These are phyloP conservation scores for Ustilago tritici DNA, from an alignment of 1,284 basidiomycete species.

Conservation along the genomic window DNA sequence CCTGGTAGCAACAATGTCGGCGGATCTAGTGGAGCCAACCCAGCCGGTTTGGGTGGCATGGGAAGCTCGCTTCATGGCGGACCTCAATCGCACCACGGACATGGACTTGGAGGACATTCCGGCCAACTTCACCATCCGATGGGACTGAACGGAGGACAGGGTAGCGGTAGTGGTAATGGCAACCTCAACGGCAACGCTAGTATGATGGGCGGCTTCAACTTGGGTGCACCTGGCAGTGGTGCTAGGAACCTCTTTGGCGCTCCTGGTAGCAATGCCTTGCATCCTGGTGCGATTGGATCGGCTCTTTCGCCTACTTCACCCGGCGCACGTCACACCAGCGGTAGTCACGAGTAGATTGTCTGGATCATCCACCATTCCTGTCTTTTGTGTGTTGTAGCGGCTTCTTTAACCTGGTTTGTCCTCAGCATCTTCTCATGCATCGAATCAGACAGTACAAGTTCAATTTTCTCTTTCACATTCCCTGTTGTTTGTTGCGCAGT, in stretches of 20 bases:
- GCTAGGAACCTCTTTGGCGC: constrained; percentile 44
- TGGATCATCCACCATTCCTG: neutral
- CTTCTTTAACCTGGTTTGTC: neutral
- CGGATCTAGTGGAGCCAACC: constrained; percentile 16
- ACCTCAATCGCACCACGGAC: constrained; percentile 21
- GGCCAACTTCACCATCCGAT: constrained; percentile 27
- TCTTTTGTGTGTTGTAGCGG: constrained; percentile 5
- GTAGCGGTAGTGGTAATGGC: constrained; percentile 13
- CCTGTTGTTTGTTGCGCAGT: too few species aligned
- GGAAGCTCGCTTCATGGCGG: constrained; percentile 28
- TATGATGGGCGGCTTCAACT: constrained; percentile 36
- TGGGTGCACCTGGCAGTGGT: constrained; percentile 40
- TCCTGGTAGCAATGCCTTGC: constrained; percentile 33
- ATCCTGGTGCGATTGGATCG: constrained; percentile 46
- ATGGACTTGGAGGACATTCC: constrained; percentile 21
- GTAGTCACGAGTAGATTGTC: constrained; percentile 30
- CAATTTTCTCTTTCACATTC: neutral
- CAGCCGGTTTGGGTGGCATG: constrained; percentile 20
- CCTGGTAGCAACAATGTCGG: constrained; percentile 35
- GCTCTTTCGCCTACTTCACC: constrained; percentile 49
- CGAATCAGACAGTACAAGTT: constrained; percentile 20
- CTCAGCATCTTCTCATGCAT: constrained; percentile 10
- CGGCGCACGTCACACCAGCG: constrained; percentile 33
- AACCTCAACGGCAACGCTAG: constrained; percentile 13
- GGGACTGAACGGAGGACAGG: constrained; percentile 4